Evolutionary conservation across 192 early-diverging fungal species (phyloP), one percentile per base, ranked within the genome.

Genomic region (Coemansia sp.): DNA sequence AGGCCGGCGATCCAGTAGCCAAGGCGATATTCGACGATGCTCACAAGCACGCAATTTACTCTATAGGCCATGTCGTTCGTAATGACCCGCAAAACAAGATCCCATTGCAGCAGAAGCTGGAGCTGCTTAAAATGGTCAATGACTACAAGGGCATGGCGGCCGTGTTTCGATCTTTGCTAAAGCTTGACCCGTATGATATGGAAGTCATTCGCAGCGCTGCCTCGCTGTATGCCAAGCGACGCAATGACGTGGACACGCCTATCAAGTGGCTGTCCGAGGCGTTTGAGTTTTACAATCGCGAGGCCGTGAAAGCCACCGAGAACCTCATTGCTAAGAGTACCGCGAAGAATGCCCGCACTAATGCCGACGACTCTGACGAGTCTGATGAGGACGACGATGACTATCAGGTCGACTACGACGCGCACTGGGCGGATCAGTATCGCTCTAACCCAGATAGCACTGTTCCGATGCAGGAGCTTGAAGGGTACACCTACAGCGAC

Each of bases 11-110:
- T 31, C 13, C 61, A 22, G 63, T 22, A 22, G 61, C 76, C 45
- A 63, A 55, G 39, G 27, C 12, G 15, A 89, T 85, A 62, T 84
- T 89, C 32, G 70, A 88, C 29, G 87, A 86, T 42, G 84, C 88
- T 0, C 24, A 40, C 46, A 83, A 91, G 27, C 93, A 97, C 68
- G 94, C 93, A 4, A 73, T 97, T 15, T 96, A 96, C 72, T 97
- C 93, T 73, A 88, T 89, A 41, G 74, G 81, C 9, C 88, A 91
- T 50, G 89, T 93, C 2, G 85, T 91, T 5, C 44, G 64, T 1
- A 86, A 87, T 5, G 88, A 94, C 53, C 87, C 87, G 31, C 72
- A 50, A 3, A 88, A 97, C 72, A 70, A 81, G 29, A 87, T 91
- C 55, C 81, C 92, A 6, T 85, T 91, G 56, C 86, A 83, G 87